Percentiles rank a stretch among this genome's conserved stretches.
Conservation (phyloP, 192 early-diverging fungal genomes). For the Spizellomyces punctatus region DNA sequence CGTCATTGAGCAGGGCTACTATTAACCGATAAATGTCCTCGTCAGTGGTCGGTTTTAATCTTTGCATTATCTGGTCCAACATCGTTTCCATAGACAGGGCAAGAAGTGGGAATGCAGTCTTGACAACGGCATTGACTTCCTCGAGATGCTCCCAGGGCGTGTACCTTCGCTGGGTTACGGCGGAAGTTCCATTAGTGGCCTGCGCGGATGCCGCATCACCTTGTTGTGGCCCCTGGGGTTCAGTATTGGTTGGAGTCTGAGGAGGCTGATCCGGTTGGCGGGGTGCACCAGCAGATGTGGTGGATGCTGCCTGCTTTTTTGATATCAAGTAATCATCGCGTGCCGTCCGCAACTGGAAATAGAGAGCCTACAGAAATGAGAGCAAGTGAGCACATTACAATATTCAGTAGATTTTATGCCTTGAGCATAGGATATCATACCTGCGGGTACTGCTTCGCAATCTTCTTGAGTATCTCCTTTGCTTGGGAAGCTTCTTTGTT, state of each 20-base stretch:
- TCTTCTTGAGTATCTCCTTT: constrained; percentile 81
- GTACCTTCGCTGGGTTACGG: background rate
- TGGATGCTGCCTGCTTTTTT: constrained; percentile 51
- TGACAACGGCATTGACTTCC: constrained; percentile 92
- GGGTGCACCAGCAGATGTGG: constrained; percentile 2
- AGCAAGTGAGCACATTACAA: too few relatives aligned
- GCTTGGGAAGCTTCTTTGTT: constrained; percentile 78
- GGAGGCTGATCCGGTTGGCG: background rate
- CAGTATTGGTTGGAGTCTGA: background rate
- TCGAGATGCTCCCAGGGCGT: constrained; percentile 86
- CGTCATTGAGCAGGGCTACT: constrained; percentile 88
- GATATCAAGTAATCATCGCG: constrained; percentile 81
- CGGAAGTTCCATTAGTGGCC: background rate
- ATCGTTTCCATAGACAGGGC: constrained; percentile 97
- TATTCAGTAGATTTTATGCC: too few relatives aligned
- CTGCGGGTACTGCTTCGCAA: constrained; percentile 93
- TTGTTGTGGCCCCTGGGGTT: background rate
- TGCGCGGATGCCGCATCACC: constrained; percentile 2
- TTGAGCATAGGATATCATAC: constrained; percentile 40
- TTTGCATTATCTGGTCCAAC: constrained; percentile 95
- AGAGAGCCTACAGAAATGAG: constrained; percentile 69
- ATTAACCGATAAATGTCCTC: constrained; percentile 98
- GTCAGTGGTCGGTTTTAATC: constrained; percentile 91
- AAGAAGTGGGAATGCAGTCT: constrained; percentile 91
- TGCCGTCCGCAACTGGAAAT: constrained; percentile 91